Conservation (phyloP, 2,329 filamentous ascomycete species). For the Ascochyta fabae region DNA sequence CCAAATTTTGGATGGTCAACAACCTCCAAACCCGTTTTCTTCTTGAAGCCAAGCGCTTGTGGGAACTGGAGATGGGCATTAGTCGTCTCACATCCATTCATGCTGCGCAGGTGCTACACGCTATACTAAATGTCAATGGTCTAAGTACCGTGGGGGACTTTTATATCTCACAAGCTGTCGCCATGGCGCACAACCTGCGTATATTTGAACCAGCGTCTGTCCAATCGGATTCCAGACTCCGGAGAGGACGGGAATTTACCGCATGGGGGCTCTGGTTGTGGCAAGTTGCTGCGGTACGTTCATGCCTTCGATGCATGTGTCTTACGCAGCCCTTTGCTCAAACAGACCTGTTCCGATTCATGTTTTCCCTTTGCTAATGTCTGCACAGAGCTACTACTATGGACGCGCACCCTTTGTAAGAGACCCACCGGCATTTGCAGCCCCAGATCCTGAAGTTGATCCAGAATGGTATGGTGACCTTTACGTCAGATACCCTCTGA, state of each 20-base stretch:
- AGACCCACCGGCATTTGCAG: slow-evolving; percentile 12
- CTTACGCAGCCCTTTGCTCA: neutral
- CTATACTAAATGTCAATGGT: slow-evolving; percentile 1
- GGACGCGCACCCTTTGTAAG: slow-evolving; percentile 8
- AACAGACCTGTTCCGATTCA: neutral
- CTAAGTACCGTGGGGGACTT: slow-evolving; percentile 19
- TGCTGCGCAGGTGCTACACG: slow-evolving; percentile 17
- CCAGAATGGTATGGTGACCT: slow-evolving; percentile 28
- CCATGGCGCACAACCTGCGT: slow-evolving; percentile 21
- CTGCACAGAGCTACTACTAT: slow-evolving; percentile 15
- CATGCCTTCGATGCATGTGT: neutral
- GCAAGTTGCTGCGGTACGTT: slow-evolving; percentile 6
- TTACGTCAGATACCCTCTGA: slow-evolving; percentile 9
- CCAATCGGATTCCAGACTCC: neutral
- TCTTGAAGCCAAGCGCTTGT: slow-evolving; percentile 29
- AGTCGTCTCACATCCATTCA: slow-evolving; percentile 25
- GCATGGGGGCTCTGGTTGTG: slow-evolving; percentile 19
- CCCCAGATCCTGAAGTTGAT: slow-evolving; percentile 18
- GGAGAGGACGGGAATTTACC: slow-evolving; percentile 14
- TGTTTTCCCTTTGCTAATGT: neutral
- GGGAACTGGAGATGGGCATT: slow-evolving; percentile 24
- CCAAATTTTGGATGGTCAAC: slow-evolving; percentile 23
- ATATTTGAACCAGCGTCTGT: slow-evolving; percentile 13
- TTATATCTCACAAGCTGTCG: slow-evolving; percentile 19
- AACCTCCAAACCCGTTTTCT: slow-evolving; percentile 26